These are phyloP conservation scores for Colletotrichum zoysiae DNA, from an alignment of 2,329 filamentous ascomycete genomes.

Conservation along the genomic window DNA sequence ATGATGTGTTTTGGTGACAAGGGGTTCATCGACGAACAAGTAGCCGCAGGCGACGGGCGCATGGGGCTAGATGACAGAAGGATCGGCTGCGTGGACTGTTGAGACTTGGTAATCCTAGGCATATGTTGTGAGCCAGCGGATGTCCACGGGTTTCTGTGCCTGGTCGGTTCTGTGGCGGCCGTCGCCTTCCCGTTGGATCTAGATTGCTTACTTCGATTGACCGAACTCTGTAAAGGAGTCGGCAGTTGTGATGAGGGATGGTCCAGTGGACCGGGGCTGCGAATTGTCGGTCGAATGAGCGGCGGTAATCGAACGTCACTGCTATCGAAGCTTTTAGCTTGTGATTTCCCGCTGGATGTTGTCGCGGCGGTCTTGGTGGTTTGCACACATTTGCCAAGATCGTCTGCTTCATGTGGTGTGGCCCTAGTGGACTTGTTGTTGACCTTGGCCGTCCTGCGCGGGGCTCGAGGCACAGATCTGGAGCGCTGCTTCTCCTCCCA, in stretches of 20 bases:
- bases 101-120: constrained; percentile 51
- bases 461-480: constrained; percentile 45
- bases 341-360: background rate
- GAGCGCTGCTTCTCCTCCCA: constrained; percentile 47
- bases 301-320: background rate
- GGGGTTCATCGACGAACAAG: constrained; percentile 43
- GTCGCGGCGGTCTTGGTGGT: constrained; percentile 52
- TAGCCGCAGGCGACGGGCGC: constrained; percentile 49
- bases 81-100: constrained; percentile 54
- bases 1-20: constrained; percentile 10
- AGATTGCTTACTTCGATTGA: constrained; percentile 50
- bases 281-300: background rate
- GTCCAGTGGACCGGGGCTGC: background rate
- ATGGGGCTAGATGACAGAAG: constrained; percentile 60
- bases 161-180: constrained; percentile 44
- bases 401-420: constrained; percentile 46
- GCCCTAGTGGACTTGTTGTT: constrained; percentile 43
- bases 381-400: constrained; percentile 57
- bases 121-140: constrained; percentile 58
- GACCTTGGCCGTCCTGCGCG: constrained; percentile 28
- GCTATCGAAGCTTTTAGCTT: background rate
- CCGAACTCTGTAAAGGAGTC: constrained; percentile 16
- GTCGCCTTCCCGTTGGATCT: constrained; percentile 45
- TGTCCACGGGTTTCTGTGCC: constrained; percentile 52
- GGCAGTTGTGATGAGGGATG: constrained; percentile 9